These are phyloP conservation scores for Verticillium albo-atrum DNA, from an alignment of 2,329 filamentous ascomycete species.

Conservation along the genomic window DNA sequence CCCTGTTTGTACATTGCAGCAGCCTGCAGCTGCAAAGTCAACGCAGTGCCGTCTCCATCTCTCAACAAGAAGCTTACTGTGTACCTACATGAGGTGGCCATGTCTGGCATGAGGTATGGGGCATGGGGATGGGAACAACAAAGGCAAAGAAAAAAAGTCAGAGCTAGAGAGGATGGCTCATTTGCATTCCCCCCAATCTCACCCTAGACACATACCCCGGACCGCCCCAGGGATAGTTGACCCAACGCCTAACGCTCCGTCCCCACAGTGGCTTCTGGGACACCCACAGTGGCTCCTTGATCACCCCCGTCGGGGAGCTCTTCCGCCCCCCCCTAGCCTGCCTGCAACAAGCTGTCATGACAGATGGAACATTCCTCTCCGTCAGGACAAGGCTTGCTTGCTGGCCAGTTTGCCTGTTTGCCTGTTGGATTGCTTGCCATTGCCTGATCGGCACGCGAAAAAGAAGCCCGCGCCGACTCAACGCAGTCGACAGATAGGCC, in stretches of 20 bases:
- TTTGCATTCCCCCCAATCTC: not conserved
- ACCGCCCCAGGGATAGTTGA: not conserved
- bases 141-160: not conserved
- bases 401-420: no score
- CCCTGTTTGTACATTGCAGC: no score
- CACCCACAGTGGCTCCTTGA: no score
- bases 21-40: no score
- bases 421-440: no score
- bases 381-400: not conserved
- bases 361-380: conserved; percentile 3
- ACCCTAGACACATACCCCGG: not conserved
- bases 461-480: not conserved
- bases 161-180: not conserved
- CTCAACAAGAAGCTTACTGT: no score
- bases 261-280: not conserved
- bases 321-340: not conserved
- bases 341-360: conserved; percentile 1
- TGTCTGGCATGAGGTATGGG: no score
- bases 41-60: no score
- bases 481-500: not conserved
- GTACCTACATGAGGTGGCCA: no score
- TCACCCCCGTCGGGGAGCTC: not conserved
- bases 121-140: no score
- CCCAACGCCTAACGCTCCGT: not conserved
- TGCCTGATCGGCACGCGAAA: not conserved